Conservation (phyloP, 108 stramenopile species). For the Skeletonema marinoi region DNA sequence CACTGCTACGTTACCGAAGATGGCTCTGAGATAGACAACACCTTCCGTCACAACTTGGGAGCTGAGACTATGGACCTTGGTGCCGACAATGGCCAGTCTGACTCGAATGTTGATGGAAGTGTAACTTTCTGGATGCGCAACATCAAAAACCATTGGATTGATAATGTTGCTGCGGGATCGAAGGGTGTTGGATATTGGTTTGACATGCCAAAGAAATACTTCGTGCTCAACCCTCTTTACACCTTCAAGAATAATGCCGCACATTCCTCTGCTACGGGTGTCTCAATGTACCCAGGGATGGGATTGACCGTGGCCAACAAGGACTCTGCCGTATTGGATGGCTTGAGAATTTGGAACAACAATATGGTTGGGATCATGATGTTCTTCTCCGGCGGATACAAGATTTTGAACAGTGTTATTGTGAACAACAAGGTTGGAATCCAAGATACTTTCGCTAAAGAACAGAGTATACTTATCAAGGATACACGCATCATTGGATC, state of each 20-base stretch:
- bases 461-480: background rate
- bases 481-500: background rate
- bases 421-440: slow-evolving; percentile 4
- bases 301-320: slow-evolving; percentile 5
- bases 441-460: background rate
- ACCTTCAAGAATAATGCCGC: background rate
- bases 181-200: background rate
- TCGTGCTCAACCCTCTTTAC: background rate
- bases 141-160: slow-evolving; percentile 4
- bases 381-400: background rate
- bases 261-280: background rate
- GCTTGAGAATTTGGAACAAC: slow-evolving; percentile 1
- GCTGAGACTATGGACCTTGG: background rate
- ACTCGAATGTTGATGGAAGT: background rate
- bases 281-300: slow-evolving; percentile 2
- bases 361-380: background rate
- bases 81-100: background rate
- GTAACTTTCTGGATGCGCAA: slow-evolving; percentile 2
- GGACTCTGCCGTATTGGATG: slow-evolving; percentile 2
- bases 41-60: slow-evolving; percentile 41
- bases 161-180: background rate
- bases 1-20: slow-evolving; percentile 44
- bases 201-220: too few species aligned
- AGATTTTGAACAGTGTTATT: background rate
- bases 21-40: slow-evolving; percentile 34